These are phyloP conservation scores for Tetrahymena elliotti DNA, from an alignment of 73 alveolate species.

Conservation along the genomic window DNA sequence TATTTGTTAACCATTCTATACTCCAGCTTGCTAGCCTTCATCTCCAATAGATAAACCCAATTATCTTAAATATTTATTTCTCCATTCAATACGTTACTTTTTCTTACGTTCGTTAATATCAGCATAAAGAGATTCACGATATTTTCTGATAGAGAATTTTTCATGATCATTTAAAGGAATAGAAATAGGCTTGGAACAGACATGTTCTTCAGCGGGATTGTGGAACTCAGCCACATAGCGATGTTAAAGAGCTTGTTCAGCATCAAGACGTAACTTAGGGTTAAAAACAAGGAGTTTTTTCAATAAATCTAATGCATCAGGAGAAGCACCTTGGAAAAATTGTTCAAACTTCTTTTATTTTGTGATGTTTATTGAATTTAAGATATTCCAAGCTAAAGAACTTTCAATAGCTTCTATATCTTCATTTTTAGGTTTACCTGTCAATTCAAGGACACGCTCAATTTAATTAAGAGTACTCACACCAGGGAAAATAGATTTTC, in stretches of 20 bases:
- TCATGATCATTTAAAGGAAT: conserved; percentile 73
- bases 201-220: conserved; percentile 64
- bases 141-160: conserved; percentile 66
- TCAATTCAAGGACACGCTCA: conserved; percentile 61
- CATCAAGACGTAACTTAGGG: conserved; percentile 67
- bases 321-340: conserved; percentile 63
- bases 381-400: conserved; percentile 58
- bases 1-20: neutral
- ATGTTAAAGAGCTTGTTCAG: conserved; percentile 71
- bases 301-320: conserved; percentile 67
- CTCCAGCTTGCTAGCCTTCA: neutral
- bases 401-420: conserved; percentile 68
- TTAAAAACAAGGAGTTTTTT: conserved; percentile 46
- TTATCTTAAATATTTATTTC: conserved; percentile 34
- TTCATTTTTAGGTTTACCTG: conserved; percentile 71
- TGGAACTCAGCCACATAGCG: conserved; percentile 74
- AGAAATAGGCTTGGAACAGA: conserved; percentile 56
- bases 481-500: conserved; percentile 79
- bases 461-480: conserved; percentile 62
- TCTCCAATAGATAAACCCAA: conserved; percentile 35
- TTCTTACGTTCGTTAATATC: conserved; percentile 61
- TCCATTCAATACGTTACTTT: conserved; percentile 56
- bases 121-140: conserved; percentile 66
- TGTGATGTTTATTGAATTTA: conserved; percentile 48
- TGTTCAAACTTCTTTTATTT: conserved; percentile 51